These are phyloP conservation scores for Candida pseudofarinosa DNA, from an alignment of 805 yeast species.

Conservation along the genomic window DNA sequence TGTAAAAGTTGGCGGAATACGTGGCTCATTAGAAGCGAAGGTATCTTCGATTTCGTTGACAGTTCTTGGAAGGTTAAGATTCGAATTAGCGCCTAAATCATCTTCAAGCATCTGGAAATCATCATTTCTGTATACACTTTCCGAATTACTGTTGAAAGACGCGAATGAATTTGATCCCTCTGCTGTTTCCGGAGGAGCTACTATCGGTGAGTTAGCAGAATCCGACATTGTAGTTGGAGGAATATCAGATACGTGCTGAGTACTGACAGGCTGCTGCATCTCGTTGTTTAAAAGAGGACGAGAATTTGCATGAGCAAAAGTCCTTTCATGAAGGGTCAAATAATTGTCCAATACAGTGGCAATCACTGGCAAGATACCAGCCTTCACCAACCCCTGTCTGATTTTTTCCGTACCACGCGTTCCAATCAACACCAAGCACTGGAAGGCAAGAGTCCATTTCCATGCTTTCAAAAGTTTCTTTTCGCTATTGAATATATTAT, in stretches of 20 bases:
- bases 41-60: conserved; percentile 1
- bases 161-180: background rate
- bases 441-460: conserved; percentile 96
- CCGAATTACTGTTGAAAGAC: background rate
- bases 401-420: conserved; percentile 89
- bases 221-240: conserved; percentile 1
- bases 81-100: conserved; percentile 1
- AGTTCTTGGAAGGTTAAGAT: conserved; percentile 1
- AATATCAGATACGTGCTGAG: background rate
- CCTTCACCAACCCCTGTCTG: conserved; percentile 80
- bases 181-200: conserved; percentile 4
- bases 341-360: conserved; percentile 92
- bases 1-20: conserved; percentile 1
- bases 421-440: conserved; percentile 85
- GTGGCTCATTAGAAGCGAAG: background rate
- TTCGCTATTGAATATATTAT: conserved; percentile 33
- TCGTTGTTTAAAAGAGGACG: conserved; percentile 5
- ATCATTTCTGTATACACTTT: background rate
- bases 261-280: background rate
- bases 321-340: conserved; percentile 42
- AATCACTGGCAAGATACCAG: conserved; percentile 86
- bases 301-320: conserved; percentile 31
- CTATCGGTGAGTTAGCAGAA: conserved; percentile 1
- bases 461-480: conserved; percentile 68
- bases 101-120: background rate